A percentile compares a stretch with the other conserved stretches of the same genome.
Conservation (phyloP, 192 early-diverging fungal genomes). For the Dissophora globulifera region DNA sequence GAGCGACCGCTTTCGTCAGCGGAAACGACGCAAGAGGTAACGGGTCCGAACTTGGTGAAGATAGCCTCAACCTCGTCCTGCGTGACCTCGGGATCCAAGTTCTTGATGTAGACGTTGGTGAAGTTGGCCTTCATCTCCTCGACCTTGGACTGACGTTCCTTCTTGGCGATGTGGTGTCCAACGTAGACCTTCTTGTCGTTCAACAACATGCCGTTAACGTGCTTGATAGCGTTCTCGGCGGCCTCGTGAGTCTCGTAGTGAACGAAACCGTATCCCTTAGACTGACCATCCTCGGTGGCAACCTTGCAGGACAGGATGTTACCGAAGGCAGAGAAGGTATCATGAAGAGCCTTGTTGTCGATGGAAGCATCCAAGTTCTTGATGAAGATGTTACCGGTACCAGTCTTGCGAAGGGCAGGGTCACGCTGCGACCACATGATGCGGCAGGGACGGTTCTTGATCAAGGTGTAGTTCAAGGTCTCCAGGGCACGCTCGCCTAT, state of each 20-base stretch:
- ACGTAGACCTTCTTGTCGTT: conserved; percentile 99
- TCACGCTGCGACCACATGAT: conserved; percentile 99
- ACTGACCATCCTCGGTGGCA: conserved; percentile 83
- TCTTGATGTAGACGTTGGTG: conserved; percentile 99
- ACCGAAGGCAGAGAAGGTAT: conserved; percentile 98
- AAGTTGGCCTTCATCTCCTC: conserved; percentile 91
- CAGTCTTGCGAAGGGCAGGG: conserved; percentile 88
- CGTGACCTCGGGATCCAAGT: conserved; percentile 82
- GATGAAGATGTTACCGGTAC: conserved; percentile 98
- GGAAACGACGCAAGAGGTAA: conserved; percentile 84
- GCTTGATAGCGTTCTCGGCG: conserved; percentile 94
- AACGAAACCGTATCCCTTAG: conserved; percentile 98
- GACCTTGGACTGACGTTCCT: conserved; percentile 91
- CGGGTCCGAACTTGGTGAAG: conserved; percentile 83
- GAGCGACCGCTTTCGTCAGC: conserved; percentile 86
- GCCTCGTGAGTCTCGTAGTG: conserved; percentile 97
- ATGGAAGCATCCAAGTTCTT: conserved; percentile 98
- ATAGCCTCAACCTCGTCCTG: conserved; percentile 82
- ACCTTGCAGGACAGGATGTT: conserved; percentile 98
- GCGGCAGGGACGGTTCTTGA: conserved; percentile 95
- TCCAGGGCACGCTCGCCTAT: conserved; percentile 92
- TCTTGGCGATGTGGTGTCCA: conserved; percentile 90
- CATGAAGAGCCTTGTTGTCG: conserved; percentile 99
- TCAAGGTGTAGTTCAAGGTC: conserved; percentile 92
- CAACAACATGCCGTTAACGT: conserved; percentile 99